These are phyloP conservation scores for Phalaenopsis hybrid DNA, from an alignment of 116 monocot genomes.

Conservation along the genomic window DNA sequence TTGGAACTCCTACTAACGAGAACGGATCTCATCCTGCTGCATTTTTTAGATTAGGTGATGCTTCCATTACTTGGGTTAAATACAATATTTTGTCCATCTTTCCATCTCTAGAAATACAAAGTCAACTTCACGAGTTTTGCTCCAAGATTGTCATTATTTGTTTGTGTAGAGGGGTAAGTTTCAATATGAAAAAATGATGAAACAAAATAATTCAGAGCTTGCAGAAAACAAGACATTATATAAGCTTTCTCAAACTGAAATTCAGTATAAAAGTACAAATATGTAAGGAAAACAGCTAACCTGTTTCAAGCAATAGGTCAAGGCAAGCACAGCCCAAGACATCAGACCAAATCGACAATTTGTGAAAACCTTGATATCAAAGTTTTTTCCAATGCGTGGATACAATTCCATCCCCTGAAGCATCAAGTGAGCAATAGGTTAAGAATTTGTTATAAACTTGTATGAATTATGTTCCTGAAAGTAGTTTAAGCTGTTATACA, in stretches of 20 bases:
- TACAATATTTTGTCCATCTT: background rate
- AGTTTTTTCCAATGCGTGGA: conserved; percentile 88
- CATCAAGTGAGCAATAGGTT: background rate
- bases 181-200: background rate
- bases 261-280: background rate
- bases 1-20: too few species aligned
- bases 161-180: background rate
- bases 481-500: background rate
- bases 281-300: conserved; percentile 20
- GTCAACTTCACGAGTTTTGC: background rate
- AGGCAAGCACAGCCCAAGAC: conserved; percentile 97
- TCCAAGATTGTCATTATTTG: too few species aligned
- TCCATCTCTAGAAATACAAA: background rate
- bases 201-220: background rate
- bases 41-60: too few species aligned
- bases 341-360: conserved; percentile 99
- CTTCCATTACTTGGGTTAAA: too few species aligned
- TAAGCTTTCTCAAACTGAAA: background rate
- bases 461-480: background rate
- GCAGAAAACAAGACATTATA: background rate
- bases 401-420: conserved; percentile 96
- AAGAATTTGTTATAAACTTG: background rate
- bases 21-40: too few species aligned
- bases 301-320: conserved; percentile 99
- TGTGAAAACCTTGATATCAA: conserved; percentile 97